These are phyloP conservation scores for Prunella vulgaris DNA, from an alignment of 257 asterid species.

Conservation along the genomic window DNA sequence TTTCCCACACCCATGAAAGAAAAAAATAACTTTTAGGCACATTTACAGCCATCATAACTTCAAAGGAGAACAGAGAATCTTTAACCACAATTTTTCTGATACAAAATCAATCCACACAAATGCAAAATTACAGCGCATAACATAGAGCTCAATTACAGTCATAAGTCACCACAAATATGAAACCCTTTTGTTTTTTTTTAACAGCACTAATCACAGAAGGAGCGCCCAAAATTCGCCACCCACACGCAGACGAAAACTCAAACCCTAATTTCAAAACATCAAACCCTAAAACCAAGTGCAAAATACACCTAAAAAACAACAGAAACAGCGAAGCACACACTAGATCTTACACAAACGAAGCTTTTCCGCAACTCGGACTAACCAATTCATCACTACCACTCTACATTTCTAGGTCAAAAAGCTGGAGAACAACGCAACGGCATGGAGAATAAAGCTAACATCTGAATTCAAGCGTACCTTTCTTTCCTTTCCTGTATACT, in stretches of 20 bases:
- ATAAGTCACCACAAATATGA: background rate
- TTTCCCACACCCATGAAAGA: background rate
- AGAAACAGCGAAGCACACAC: conserved; percentile 16
- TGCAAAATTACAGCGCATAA: background rate
- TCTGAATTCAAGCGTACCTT: conserved; percentile 41
- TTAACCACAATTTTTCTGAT: background rate
- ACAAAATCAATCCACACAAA: conserved; percentile 3
- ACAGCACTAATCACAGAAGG: no score
- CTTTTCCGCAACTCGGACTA: conserved; percentile 8
- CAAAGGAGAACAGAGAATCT: background rate
- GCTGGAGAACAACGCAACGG: conserved; percentile 1
- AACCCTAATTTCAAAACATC: background rate
- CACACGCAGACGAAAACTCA: background rate
- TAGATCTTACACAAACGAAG: conserved; percentile 35
- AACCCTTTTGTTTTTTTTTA: conserved; percentile 9
- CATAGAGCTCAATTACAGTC: conserved; percentile 12
- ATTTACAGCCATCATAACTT: background rate
- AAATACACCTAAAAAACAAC: background rate
- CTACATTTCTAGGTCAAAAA: conserved; percentile 23
- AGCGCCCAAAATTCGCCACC: conserved; percentile 3
- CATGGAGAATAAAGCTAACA: conserved; percentile 5
- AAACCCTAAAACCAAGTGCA: conserved; percentile 22
- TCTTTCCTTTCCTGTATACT: conserved; percentile 89
- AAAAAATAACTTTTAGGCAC: background rate
- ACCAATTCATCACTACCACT: conserved; percentile 9